These are phyloP conservation scores for Cladobotryum protrusum DNA, from an alignment of 2,329 filamentous ascomycete genomes.

Conservation along the genomic window DNA sequence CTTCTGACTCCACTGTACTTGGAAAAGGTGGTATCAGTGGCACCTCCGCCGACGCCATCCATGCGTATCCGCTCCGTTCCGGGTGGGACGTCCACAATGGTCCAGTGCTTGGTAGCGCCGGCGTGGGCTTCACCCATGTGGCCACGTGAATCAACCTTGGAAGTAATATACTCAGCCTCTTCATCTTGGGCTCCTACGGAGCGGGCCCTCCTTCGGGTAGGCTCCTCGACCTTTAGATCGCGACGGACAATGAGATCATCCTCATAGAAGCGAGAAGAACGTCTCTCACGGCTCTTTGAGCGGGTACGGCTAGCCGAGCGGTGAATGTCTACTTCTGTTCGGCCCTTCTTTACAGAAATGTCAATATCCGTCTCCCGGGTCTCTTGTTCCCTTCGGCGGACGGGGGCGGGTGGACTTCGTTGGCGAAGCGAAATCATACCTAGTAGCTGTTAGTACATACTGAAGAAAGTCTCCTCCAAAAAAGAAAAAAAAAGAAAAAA, in stretches of 20 bases:
- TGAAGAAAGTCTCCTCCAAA: background rate
- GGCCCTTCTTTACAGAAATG: slow-evolving; percentile 48
- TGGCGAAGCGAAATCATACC: slow-evolving; percentile 40
- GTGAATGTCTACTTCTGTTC: slow-evolving; percentile 53
- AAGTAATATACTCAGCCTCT: slow-evolving; percentile 57
- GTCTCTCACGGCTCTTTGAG: slow-evolving; percentile 34
- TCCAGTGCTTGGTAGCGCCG: slow-evolving; percentile 71
- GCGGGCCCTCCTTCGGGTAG: slow-evolving; percentile 43
- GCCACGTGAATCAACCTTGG: slow-evolving; percentile 52
- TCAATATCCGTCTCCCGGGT: slow-evolving; percentile 48
- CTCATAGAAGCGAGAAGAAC: slow-evolving; percentile 40
- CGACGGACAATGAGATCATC: slow-evolving; percentile 62
- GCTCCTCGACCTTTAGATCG: slow-evolving; percentile 43
- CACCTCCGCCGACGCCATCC: slow-evolving; percentile 71
- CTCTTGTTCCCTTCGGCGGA: slow-evolving; percentile 31
- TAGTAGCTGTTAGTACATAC: slow-evolving; percentile 20
- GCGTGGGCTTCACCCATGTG: slow-evolving; percentile 68
- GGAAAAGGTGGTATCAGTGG: slow-evolving; percentile 71
- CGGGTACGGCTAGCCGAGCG: slow-evolving; percentile 31
- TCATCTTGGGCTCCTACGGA: slow-evolving; percentile 49
- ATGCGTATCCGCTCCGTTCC: slow-evolving; percentile 77
- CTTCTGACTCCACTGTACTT: slow-evolving; percentile 72
- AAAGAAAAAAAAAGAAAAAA: background rate
- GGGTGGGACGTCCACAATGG: slow-evolving; percentile 76
- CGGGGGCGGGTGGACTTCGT: slow-evolving; percentile 43